phyloP scores from a whole-genome alignment of 352 stramenopile genomes.

The Phytophthora melonis region DNA sequence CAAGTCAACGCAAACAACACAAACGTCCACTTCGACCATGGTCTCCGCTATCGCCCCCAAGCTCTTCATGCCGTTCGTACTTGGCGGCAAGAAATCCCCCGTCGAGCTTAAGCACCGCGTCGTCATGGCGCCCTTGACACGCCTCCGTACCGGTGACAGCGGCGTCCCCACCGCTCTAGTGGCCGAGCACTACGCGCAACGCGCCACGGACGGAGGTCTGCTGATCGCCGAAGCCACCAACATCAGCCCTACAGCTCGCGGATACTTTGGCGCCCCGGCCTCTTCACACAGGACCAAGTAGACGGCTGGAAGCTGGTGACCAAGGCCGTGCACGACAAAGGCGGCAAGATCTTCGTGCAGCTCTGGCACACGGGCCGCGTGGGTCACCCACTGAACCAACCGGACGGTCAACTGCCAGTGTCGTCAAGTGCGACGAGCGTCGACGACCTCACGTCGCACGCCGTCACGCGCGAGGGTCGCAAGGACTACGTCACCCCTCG shows the following conservation, averaged over 20 bases:
- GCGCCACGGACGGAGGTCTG: conserved; percentile 46
- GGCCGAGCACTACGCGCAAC: conserved; percentile 50
- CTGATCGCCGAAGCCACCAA: conserved; percentile 64
- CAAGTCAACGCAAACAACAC: no score
- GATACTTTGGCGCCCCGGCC: conserved; percentile 29
- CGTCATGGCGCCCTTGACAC: conserved; percentile 56
- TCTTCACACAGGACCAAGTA: conserved; percentile 57
- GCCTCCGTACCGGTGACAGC: conserved; percentile 23
- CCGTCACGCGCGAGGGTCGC: conserved; percentile 25
- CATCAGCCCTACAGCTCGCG: conserved; percentile 31
- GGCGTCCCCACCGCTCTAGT: conserved; percentile 34
- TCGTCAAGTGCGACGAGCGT: conserved; percentile 8
- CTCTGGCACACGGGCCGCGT: conserved; percentile 18
- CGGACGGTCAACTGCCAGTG: conserved; percentile 15
- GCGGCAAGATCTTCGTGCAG: conserved; percentile 16
- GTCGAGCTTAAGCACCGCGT: conserved; percentile 51
- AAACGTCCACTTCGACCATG: not conserved
- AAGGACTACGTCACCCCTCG: conserved; percentile 53
- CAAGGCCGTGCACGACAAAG: conserved; percentile 39
- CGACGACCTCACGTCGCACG: conserved; percentile 4
- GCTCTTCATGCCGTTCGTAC: conserved; percentile 1
- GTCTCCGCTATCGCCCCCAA: not conserved
- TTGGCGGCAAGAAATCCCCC: conserved; percentile 22
- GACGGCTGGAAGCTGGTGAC: conserved; percentile 31
- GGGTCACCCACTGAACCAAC: conserved; percentile 13